Base-by-base conservation (phyloP, 495 filamentous ascomycete genomes). In the Pseudomonodictys pantanalensis region DNA sequence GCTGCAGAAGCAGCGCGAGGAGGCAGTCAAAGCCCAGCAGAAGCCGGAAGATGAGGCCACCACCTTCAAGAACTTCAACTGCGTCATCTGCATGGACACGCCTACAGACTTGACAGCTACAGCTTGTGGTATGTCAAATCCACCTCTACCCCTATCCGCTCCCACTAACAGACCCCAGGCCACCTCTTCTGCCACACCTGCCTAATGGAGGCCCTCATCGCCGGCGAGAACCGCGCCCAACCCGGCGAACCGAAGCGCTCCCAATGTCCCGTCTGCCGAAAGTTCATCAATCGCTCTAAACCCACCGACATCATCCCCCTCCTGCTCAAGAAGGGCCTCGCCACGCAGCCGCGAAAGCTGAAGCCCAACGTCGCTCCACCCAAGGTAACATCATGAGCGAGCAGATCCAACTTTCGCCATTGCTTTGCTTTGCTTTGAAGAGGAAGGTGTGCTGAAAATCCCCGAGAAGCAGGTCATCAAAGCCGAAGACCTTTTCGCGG, bases 151-250 rank as follows among this genome's bases (percentile, higher is more conserved):
- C 29, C 56, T 17, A 41, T 47, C 22, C 62, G 51, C 12, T 8
- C 39, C 26, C 23, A 3, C 2, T 30, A 35, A 58, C 50, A 53
- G 20, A 54, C 30, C 22, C 1, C 41, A 95, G 90, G 90, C 1
- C 91, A 96, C 72, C 77, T 95, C 10, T 95, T 92, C 73, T 96
- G 91, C 65, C 83, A 88, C 60, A 82, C 83, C 26, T 96, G 91
- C 69, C 81, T 96, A 6, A 85, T 87, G 58, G 81, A 86, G 26
- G 83, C 88, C 6, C 77, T 95, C 11, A 80, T 86, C 47, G 83
- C 87, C 26, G 75, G 74, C 41, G 80, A 83, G 60, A 77, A 79
- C 52, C 67, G 62, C 11, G 57, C 59, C 28, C 47, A 17, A 0
- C 62, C 65, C 22, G 54, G 59, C 25, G 62, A 66, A 41, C 50